A percentile compares a stretch with the other conserved stretches of the same genome.
Conservation (phyloP, 257 asterid species). For the Nicotiana tabacum region DNA sequence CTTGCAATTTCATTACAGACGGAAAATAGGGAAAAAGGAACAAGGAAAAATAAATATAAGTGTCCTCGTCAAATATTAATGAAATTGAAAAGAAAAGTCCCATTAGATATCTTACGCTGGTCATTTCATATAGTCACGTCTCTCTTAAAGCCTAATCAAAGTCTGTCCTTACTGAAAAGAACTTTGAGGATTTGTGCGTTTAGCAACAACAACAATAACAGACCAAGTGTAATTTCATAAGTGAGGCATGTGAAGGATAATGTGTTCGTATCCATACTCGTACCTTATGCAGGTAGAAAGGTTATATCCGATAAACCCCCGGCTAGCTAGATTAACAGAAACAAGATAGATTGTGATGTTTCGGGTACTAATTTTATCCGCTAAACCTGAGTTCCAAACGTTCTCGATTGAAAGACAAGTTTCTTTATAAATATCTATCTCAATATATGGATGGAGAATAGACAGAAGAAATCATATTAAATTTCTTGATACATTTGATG, state of each 20-base stretch:
- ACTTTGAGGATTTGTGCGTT: neutral
- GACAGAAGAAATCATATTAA: neutral
- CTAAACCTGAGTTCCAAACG: neutral
- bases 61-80: neutral
- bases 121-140: neutral
- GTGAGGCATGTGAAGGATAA: no score
- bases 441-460: neutral
- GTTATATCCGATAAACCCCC: no score
- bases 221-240: no score
- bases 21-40: neutral
- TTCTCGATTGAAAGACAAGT: neutral
- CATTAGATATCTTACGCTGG: neutral
- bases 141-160: neutral
- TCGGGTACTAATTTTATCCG: neutral
- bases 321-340: neutral
- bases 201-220: no score
- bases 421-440: neutral
- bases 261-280: rapidly evolving
- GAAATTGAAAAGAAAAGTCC: neutral
- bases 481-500: neutral
- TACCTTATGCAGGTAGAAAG: no score
- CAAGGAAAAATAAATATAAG: neutral
- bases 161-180: neutral
- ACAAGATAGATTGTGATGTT: neutral
- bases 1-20: neutral